These are phyloP conservation scores for Neoboletus magnificus DNA, from an alignment of 768 basidiomycete genomes.

Conservation along the genomic window DNA sequence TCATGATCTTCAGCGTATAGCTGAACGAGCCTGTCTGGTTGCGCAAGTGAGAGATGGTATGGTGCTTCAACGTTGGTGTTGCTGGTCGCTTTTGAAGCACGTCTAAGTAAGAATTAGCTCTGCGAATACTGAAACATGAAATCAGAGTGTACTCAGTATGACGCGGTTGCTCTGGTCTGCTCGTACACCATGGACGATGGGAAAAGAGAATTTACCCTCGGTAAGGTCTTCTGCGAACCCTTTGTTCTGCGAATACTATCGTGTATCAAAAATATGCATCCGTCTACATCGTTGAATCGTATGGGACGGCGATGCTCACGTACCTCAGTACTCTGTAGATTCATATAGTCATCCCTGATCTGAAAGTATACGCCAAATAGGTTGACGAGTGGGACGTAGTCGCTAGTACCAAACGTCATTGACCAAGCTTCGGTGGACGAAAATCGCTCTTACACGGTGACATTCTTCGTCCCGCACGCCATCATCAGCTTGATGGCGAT, in stretches of 20 bases:
- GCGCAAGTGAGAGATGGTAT: conserved; percentile 77
- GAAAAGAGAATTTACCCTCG: conserved; percentile 81
- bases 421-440: not conserved
- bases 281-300: not conserved
- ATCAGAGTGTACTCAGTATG: conserved; percentile 61
- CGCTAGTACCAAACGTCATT: conserved; percentile 39
- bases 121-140: not conserved
- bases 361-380: conserved; percentile 94
- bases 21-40: conserved; percentile 77
- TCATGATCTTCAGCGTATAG: conserved; percentile 74
- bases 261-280: not conserved
- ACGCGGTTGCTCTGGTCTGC: conserved; percentile 75
- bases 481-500: conserved; percentile 96
- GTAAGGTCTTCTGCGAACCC: conserved; percentile 74
- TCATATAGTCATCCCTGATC: conserved; percentile 97
- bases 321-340: conserved; percentile 83
- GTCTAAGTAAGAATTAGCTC: conserved; percentile 43
- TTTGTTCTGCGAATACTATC: conserved; percentile 61
- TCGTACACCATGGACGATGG: conserved; percentile 74
- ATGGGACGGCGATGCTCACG: not conserved
- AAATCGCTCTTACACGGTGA: conserved; percentile 45
- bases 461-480: conserved; percentile 71
- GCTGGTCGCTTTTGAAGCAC: conserved; percentile 89
- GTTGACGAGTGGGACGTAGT: conserved; percentile 91
- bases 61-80: conserved; percentile 77